phyloP scores from a whole-genome alignment of 2,329 filamentous ascomycete genomes.

The Penicillium griseofulvum region DNA sequence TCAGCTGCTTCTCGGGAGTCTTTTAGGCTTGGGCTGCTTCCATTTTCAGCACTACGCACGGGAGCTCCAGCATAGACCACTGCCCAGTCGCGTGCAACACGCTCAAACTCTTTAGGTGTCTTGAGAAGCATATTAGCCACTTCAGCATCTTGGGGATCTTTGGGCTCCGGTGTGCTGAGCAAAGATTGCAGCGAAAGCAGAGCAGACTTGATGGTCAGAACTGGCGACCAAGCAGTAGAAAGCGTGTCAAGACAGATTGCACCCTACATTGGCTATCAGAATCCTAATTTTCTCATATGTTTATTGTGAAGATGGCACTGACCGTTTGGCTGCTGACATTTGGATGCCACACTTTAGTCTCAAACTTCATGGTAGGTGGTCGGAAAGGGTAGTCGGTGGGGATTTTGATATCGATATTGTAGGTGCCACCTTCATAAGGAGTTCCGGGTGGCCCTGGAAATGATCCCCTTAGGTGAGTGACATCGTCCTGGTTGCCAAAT shows the following conservation, averaged over 20 bases:
- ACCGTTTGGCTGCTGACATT: constrained; percentile 95
- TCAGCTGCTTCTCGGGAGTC: constrained; percentile 57
- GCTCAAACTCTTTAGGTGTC: constrained; percentile 73
- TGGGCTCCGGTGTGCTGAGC: constrained; percentile 88
- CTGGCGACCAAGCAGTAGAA: constrained; percentile 85
- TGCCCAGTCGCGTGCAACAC: constrained; percentile 87
- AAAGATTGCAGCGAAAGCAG: constrained; percentile 90
- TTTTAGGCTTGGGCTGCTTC: constrained; percentile 52
- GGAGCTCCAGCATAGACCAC: constrained; percentile 78
- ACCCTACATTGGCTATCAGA: constrained; percentile 60
- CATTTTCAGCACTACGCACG: constrained; percentile 52
- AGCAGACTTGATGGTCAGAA: constrained; percentile 93
- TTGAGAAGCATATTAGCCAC: constrained; percentile 86
- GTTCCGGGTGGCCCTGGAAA: constrained; percentile 89
- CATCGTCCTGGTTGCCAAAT: constrained; percentile 61
- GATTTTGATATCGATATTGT: constrained; percentile 79
- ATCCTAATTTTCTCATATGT: background rate
- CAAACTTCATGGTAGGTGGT: constrained; percentile 84
- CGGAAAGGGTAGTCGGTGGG: constrained; percentile 90
- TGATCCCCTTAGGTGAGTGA: constrained; percentile 78
- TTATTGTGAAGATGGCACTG: constrained; percentile 36
- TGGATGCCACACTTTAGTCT: constrained; percentile 94
- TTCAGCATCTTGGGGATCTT: constrained; percentile 94
- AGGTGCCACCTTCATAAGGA: constrained; percentile 85
- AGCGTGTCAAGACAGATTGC: constrained; percentile 96